phyloP scores from a whole-genome alignment of 345 rosid species.

The Hibiscus syriacus region DNA sequence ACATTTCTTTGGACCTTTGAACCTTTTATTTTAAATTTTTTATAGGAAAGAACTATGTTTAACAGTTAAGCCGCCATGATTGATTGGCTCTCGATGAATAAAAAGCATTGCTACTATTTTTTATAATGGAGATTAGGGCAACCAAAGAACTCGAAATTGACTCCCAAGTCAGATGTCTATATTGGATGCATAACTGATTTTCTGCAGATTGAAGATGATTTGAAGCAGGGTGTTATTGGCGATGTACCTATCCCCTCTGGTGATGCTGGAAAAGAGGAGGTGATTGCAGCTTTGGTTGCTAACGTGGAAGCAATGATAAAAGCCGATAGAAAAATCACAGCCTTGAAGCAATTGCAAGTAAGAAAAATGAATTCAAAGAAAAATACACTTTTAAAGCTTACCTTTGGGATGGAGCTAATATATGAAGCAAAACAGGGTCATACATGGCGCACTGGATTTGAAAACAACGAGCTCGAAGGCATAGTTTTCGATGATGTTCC shows the following conservation, averaged over 20 bases:
- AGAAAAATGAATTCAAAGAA: slow-evolving; percentile 11
- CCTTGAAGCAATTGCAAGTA: slow-evolving; percentile 94
- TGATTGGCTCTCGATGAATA: neutral
- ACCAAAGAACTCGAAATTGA: neutral
- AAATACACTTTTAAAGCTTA: neutral
- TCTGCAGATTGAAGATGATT: slow-evolving; percentile 66
- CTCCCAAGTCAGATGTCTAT: neutral
- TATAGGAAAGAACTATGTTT: neutral
- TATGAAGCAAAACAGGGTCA: slow-evolving; percentile 56
- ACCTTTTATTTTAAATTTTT: neutral
- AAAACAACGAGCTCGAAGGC: slow-evolving; percentile 64
- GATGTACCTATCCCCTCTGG: slow-evolving; percentile 60
- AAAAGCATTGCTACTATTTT: neutral
- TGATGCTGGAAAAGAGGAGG: slow-evolving; percentile 70
- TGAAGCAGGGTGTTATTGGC: slow-evolving; percentile 55
- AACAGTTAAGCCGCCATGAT: neutral
- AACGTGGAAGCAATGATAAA: slow-evolving; percentile 86
- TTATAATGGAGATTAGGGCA: neutral
- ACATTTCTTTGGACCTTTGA: neutral
- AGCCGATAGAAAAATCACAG: slow-evolving; percentile 90
- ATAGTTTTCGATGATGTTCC: slow-evolving; percentile 83
- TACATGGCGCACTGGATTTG: slow-evolving; percentile 87
- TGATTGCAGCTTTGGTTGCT: slow-evolving; percentile 74
- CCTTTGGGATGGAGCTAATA: slow-evolving; percentile 9
- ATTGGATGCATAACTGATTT: slow-evolving; percentile 1